Base-by-base conservation (phyloP, 805 yeast species). In the Starmera dryadoides region DNA sequence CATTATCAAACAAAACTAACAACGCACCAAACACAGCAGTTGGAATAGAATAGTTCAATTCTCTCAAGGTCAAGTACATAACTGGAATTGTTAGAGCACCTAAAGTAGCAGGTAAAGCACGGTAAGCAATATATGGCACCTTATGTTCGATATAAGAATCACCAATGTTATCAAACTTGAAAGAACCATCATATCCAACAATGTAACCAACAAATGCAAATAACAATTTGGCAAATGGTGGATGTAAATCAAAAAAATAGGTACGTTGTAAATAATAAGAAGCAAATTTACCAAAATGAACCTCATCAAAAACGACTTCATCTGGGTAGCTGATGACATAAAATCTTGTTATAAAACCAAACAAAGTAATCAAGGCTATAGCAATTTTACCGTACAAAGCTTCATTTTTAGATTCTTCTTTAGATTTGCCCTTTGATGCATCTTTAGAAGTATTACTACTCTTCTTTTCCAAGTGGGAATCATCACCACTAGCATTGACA, bases 161-260 rank as follows among this genome's bases (percentile, higher is more conserved):
- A 33, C 97, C 97, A 60, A 89, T 89, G 53, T 73, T 78, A 45
- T 88, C 95, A 53, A 91, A 93, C 61, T 88, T 86, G 71, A 88
- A 93, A 11, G 74, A 60, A n/a, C 99, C 99, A 54, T 83, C 79
- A 60, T 86, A 93, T 3, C 97, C 96, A 37, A 82, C 78, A 19
- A 93, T 52, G 71, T 81, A 87, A 33, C 98, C 99, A 30, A 82
- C 86, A 42, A 80, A 72, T 0, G 98, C 98, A 62, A 91, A 86
- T 49, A 89, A 69, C 59, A 93, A 70, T 60, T 93, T 93, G 39
- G 96, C 98, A 62, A 93, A 86, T 18, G 99, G 99, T 9, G 99
- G 99, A 64, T 93, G 99, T 38, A 93, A 78, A 63, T 93, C 99
- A 55, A 93, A 93, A 61, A 87, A 93, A 61, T 86, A 93, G 0